Conservation (phyloP, 2,329 filamentous ascomycete species). For the Xylaria sp. region DNA sequence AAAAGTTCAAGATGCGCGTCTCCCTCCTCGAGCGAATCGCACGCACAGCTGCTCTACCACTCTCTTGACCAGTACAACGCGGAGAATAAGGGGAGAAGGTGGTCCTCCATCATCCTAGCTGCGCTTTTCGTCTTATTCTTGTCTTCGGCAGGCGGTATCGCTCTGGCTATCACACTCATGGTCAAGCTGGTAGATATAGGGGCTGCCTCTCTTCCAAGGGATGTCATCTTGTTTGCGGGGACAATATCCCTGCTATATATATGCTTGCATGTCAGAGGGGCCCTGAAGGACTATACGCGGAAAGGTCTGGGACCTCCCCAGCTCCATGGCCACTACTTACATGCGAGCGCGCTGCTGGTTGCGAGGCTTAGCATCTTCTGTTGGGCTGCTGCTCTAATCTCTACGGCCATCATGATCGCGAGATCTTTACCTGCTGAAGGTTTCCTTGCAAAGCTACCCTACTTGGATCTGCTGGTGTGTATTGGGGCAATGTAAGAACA, state of each 20-base stretch:
- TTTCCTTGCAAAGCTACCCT: conserved; percentile 45
- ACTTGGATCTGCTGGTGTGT: conserved; percentile 49
- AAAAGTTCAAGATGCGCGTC: conserved; percentile 30
- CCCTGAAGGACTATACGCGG: conserved; percentile 42
- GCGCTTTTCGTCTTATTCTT: conserved; percentile 48
- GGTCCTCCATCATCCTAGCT: conserved; percentile 45
- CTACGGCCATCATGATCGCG: conserved; percentile 46
- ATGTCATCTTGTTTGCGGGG: conserved; percentile 48
- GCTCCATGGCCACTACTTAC: conserved; percentile 47
- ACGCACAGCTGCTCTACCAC: conserved; percentile 40
- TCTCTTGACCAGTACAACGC: conserved; percentile 44
- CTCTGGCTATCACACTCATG: conserved; percentile 46
- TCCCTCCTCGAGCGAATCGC: conserved; percentile 33
- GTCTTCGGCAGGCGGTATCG: conserved; percentile 44
- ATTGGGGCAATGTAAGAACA: conserved; percentile 48
- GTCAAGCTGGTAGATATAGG: conserved; percentile 35
- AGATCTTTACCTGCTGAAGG: conserved; percentile 35
- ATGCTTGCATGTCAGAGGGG: conserved; percentile 46
- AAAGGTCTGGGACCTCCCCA: conserved; percentile 43
- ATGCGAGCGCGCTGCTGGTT: conserved; percentile 47
- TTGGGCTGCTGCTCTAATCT: conserved; percentile 48
- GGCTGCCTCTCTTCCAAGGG: conserved; percentile 46
- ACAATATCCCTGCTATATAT: conserved; percentile 46
- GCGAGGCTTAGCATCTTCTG: conserved; percentile 46
- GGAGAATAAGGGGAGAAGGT: conserved; percentile 36